These are phyloP conservation scores for Schizochytrium sp. DNA, from an alignment of 108 stramenopile genomes.

Conservation along the genomic window DNA sequence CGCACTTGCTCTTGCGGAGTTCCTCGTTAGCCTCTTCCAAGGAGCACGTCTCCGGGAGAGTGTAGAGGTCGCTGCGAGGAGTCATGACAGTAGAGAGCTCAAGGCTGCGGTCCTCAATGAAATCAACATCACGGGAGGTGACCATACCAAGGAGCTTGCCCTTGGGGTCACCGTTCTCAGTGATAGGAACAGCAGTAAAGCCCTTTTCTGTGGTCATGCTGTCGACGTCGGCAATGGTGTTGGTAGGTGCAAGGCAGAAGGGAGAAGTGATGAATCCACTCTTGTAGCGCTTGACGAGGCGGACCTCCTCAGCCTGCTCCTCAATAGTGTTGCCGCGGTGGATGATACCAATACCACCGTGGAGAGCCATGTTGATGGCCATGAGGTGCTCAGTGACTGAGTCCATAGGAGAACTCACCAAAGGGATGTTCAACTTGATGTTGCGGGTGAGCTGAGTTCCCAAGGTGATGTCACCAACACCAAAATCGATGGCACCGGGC, in stretches of 20 bases:
- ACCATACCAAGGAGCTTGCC: slow-evolving; percentile 95
- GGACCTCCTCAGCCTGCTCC: slow-evolving; percentile 89
- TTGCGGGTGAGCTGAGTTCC: slow-evolving; percentile 77
- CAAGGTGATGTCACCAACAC: slow-evolving; percentile 90
- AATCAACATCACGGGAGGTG: slow-evolving; percentile 96
- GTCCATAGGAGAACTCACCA: slow-evolving; percentile 78
- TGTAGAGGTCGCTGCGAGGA: slow-evolving; percentile 77
- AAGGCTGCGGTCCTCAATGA: slow-evolving; percentile 85
- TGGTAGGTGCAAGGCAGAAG: slow-evolving; percentile 83
- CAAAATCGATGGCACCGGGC: slow-evolving; percentile 94
- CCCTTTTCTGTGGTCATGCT: slow-evolving; percentile 69
- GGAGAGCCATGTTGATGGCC: slow-evolving; percentile 99
- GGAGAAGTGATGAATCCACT: slow-evolving; percentile 99
- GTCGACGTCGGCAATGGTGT: slow-evolving; percentile 62
- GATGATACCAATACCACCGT: slow-evolving; percentile 99
- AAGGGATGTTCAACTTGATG: slow-evolving; percentile 90
- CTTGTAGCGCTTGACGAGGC: slow-evolving; percentile 95
- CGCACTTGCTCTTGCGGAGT: slow-evolving; percentile 93
- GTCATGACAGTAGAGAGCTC: slow-evolving; percentile 92
- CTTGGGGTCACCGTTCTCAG: slow-evolving; percentile 94
- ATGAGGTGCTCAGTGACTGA: slow-evolving; percentile 77
- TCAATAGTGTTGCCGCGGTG: slow-evolving; percentile 94
- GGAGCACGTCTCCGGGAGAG: slow-evolving; percentile 89
- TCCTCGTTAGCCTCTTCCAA: slow-evolving; percentile 94
- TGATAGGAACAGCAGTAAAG: slow-evolving; percentile 98